Evolutionary conservation across 106 monocot genomes (phyloP).

Genomic region (Xerophyta viscosa): DNA sequence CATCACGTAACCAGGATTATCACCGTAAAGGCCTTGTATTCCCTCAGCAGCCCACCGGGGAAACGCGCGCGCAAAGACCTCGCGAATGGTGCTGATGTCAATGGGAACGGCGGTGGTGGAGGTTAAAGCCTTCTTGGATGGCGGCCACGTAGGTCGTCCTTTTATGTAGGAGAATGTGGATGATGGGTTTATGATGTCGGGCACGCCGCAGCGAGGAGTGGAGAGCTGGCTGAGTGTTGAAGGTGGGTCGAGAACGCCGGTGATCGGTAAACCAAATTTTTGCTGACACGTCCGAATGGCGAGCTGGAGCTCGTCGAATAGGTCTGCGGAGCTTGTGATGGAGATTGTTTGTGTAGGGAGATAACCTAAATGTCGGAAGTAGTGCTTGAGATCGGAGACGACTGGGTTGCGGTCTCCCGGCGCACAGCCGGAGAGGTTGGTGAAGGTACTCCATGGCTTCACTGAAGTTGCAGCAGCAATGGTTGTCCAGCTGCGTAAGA

Average conservation of each 20-base stretch:
- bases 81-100: conserved; percentile 12
- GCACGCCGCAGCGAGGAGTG: conserved; percentile 71
- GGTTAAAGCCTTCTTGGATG: conserved; percentile 24
- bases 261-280: conserved; percentile 50
- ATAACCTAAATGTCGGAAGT: conserved; percentile 69
- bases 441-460: conserved; percentile 53
- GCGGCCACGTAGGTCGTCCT: conserved; percentile 55
- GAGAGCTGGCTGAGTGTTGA: conserved; percentile 51
- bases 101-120: conserved; percentile 30
- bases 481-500: no score
- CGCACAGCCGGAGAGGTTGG: conserved; percentile 59
- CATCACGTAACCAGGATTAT: no score
- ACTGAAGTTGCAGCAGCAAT: no score
- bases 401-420: conserved; percentile 34
- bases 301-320: conserved; percentile 50
- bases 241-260: conserved; percentile 58
- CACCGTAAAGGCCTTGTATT: no score
- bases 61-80: conserved; percentile 67
- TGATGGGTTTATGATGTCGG: conserved; percentile 56
- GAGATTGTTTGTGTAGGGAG: conserved; percentile 24
- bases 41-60: conserved; percentile 56
- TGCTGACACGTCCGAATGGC: conserved; percentile 66
- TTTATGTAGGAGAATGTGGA: conserved; percentile 57
- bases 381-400: conserved; percentile 45
- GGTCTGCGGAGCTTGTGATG: conserved; percentile 47